These are phyloP conservation scores for Papiliotrema nemorosa DNA, from an alignment of 1,284 basidiomycete genomes.

Conservation along the genomic window DNA sequence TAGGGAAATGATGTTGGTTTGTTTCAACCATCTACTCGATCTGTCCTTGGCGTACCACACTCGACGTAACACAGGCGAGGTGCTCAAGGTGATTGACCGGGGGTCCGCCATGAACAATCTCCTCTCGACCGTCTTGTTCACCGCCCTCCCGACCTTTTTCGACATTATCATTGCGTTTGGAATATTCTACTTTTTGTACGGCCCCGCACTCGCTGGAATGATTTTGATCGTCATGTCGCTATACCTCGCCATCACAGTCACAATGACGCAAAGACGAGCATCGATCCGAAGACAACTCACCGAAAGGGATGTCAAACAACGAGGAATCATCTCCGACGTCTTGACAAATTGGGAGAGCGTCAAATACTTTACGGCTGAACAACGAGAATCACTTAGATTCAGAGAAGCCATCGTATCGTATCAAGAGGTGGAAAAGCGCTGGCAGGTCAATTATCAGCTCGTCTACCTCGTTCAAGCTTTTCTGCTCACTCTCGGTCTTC, in stretches of 20 bases:
- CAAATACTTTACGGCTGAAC: slow-evolving; percentile 98
- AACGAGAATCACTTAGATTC: slow-evolving; percentile 81
- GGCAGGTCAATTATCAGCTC: slow-evolving; percentile 83
- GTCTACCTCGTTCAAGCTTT: slow-evolving; percentile 92
- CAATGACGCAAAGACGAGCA: slow-evolving; percentile 76
- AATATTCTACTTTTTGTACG: slow-evolving; percentile 78
- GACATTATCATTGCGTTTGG: slow-evolving; percentile 95
- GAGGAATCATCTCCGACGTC: slow-evolving; percentile 90
- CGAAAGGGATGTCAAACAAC: slow-evolving; percentile 88
- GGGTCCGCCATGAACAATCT: slow-evolving; percentile 97
- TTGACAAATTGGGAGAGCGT: slow-evolving; percentile 98
- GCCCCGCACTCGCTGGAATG: slow-evolving; percentile 85
- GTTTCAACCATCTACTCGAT: slow-evolving; percentile 86
- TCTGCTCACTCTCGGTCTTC: slow-evolving; percentile 87
- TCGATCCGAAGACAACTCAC: slow-evolving; percentile 89
- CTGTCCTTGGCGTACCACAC: slow-evolving; percentile 91
- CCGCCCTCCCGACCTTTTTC: slow-evolving; percentile 87
- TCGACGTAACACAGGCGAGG: slow-evolving; percentile 89
- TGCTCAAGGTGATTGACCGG: slow-evolving; percentile 94
- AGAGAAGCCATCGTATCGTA: slow-evolving; percentile 81
- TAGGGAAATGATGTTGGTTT: slow-evolving; percentile 83
- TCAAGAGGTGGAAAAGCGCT: slow-evolving; percentile 85
- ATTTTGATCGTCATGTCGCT: slow-evolving; percentile 77
- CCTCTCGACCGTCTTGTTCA: slow-evolving; percentile 85
- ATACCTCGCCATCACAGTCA: slow-evolving; percentile 93